Evolutionary conservation across 352 stramenopile species (phyloP).

Genomic region (Sclerospora graminicola): DNA sequence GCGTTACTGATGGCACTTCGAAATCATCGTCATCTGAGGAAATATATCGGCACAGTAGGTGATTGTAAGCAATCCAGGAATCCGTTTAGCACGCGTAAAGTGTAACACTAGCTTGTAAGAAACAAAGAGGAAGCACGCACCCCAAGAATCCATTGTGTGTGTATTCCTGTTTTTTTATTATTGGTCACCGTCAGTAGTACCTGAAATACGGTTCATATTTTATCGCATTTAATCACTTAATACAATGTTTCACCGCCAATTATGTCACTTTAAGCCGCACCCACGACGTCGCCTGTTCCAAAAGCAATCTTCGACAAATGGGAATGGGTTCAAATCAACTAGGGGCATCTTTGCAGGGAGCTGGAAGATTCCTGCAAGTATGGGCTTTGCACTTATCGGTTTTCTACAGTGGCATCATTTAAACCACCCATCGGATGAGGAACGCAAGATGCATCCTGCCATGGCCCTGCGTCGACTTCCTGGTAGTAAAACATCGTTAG

Average conservation of each 20-base stretch:
- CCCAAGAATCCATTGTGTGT: conserved; percentile 67
- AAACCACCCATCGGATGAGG: conserved; percentile 50
- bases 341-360: conserved; percentile 19
- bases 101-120: not conserved
- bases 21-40: conserved; percentile 73
- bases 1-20: conserved; percentile 49
- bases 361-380: conserved; percentile 59
- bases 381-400: conserved; percentile 61
- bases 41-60: not conserved
- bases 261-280: not conserved
- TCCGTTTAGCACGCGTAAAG: not conserved
- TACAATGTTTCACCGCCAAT: conserved; percentile 3
- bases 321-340: too few species aligned
- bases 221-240: not conserved
- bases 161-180: conserved; percentile 7
- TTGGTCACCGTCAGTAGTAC: conserved; percentile 12
- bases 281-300: conserved; percentile 11
- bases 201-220: conserved; percentile 3
- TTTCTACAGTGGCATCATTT: conserved; percentile 63
- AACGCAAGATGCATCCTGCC: conserved; percentile 48
- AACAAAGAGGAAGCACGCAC: conserved; percentile 21
- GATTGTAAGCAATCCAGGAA: not conserved
- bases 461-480: conserved; percentile 36
- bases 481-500: conserved; percentile 41
- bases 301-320: not conserved